A percentile compares a stretch with the other conserved stretches of the same genome.
phyloP scores from a whole-genome alignment of 495 filamentous ascomycete species.

The Sporormia fimetaria region DNA sequence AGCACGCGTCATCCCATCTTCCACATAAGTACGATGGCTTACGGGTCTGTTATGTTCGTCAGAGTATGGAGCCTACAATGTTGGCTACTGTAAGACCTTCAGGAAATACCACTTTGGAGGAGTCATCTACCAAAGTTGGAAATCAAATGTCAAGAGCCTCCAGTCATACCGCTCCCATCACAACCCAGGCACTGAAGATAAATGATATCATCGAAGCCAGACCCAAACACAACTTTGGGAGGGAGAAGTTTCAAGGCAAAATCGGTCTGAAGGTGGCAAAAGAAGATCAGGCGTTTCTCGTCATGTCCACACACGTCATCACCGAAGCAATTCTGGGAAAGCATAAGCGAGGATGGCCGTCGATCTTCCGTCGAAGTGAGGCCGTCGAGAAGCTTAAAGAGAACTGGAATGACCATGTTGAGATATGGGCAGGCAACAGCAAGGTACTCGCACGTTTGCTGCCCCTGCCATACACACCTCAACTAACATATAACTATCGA shows the following conservation, averaged over 20 bases:
- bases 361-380: no score
- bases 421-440: no score
- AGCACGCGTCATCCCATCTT: background rate
- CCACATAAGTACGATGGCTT: background rate
- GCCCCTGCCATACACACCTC: background rate
- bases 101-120: background rate
- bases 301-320: background rate
- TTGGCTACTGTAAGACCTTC: background rate
- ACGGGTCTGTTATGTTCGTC: background rate
- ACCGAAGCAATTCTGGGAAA: slow-evolving; percentile 3
- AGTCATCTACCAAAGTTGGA: background rate
- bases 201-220: slow-evolving; percentile 15
- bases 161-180: no score
- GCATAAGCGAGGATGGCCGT: no score
- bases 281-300: background rate
- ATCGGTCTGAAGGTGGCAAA: background rate
- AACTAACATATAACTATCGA: background rate
- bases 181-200: slow-evolving; percentile 2
- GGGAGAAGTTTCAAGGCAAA: slow-evolving; percentile 4
- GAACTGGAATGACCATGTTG: no score
- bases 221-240: background rate
- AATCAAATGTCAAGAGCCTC: no score
- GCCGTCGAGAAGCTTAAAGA: no score
- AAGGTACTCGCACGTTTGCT: no score
- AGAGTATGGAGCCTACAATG: background rate